phyloP scores from a whole-genome alignment of 2,329 filamentous ascomycete genomes.

The Uncinocarpus reesii region DNA sequence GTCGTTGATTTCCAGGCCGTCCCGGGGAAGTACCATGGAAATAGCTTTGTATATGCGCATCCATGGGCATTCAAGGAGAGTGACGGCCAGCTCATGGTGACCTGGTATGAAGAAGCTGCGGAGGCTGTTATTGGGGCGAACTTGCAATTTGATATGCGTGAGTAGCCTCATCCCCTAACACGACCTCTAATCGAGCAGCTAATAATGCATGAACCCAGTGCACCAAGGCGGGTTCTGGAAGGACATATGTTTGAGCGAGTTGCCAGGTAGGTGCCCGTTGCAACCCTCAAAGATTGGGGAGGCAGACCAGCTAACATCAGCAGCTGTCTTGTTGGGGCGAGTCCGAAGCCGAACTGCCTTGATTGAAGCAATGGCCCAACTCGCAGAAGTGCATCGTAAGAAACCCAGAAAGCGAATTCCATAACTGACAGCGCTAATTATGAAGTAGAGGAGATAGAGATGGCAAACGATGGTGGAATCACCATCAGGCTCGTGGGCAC shows the following conservation, averaged over 20 bases:
- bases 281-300: neutral
- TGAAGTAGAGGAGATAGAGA: conserved; percentile 8
- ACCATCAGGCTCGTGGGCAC: conserved; percentile 9
- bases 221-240: conserved; percentile 16
- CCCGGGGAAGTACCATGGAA: neutral
- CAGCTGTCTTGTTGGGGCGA: conserved; percentile 8
- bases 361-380: neutral
- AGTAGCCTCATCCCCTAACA: neutral
- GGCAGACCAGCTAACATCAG: neutral
- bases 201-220: conserved; percentile 8
- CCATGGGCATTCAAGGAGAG: conserved; percentile 14
- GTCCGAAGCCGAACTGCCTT: neutral
- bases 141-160: conserved; percentile 15
- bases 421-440: conserved; percentile 1
- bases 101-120: conserved; percentile 12
- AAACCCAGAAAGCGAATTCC: neutral
- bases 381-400: conserved; percentile 8
- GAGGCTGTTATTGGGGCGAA: conserved; percentile 11
- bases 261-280: conserved; percentile 11
- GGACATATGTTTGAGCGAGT: conserved; percentile 13
- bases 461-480: neutral
- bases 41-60: conserved; percentile 14
- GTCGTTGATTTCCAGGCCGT: conserved; percentile 6
- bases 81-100: conserved; percentile 13
- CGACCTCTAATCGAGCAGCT: neutral